Evolutionary conservation across 345 rosid genomes (phyloP), one percentile per base, ranked within the genome.

Genomic region (Physaria fendleri): DNA sequence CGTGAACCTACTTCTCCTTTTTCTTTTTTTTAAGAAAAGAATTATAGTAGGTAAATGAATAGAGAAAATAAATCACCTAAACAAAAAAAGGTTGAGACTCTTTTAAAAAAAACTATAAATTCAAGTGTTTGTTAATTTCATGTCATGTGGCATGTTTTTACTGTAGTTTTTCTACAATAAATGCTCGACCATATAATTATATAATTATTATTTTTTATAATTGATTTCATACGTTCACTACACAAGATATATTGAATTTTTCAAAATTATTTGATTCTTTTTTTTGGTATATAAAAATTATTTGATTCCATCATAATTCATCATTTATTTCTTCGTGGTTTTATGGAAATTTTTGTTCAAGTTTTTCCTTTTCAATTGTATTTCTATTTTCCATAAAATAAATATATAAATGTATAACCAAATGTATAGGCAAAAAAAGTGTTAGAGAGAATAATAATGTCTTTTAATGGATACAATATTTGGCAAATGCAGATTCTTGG

Each of bases 401-500:
- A 1, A 8, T 0, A 9, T 0, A 10, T 9, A 32, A 32, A 3
- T 11, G 11, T 0, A 11, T 32, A 32, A 33, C 4, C 11, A 1
- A 34, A 2, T 34, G 1, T 32, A 11, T 32, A 11, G 10, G 3
- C 11, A 6, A 2, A 0, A 28, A 28, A 28, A 28, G 32, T 7
- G 2, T 28, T 4, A 25, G 6, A 3, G 2, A 5, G 0, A 41
- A 5, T 7, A 58, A 43, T n/a, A 45, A 6, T 2, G 14, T 7
- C n/a, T n/a, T n/a, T n/a, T 27, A 15, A 27, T n/a, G 0, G 14
- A 49, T 30, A 38, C 5, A 50, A 21, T 11, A 7, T 23, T 62
- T 63, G 43, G 44, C 14, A 15, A 23, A 16, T 45, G 61, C 78
- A 83, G 84, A 64, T 83, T 79, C 56, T 69, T 83, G 11, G 69